Evolutionary conservation across 1,284 basidiomycete species (phyloP).

Genomic region (Omphalotus olearius): DNA sequence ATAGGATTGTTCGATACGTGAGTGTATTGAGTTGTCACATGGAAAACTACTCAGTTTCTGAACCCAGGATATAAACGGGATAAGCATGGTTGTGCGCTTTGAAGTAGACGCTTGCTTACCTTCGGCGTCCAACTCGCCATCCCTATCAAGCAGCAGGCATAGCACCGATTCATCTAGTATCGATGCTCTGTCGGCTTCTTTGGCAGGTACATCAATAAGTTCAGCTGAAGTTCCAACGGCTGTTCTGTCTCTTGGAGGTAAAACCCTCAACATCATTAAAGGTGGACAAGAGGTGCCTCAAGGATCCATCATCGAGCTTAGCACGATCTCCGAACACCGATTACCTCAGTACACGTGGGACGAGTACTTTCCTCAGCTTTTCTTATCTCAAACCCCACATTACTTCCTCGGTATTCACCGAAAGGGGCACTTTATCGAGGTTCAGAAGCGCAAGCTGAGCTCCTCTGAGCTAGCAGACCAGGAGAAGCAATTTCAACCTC

Average conservation of each 20-base stretch:
- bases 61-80: conserved; percentile 38
- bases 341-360: conserved; percentile 36
- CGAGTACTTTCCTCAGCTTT: conserved; percentile 47
- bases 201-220: conserved; percentile 17
- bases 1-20: conserved; percentile 50
- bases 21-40: conserved; percentile 15
- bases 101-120: conserved; percentile 45
- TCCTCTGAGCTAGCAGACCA: conserved; percentile 27
- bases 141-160: not conserved
- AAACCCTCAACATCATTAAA: conserved; percentile 29
- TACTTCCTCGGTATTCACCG: conserved; percentile 46
- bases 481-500: conserved; percentile 27
- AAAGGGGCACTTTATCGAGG: conserved; percentile 38
- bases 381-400: conserved; percentile 51
- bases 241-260: not conserved
- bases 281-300: conserved; percentile 38
- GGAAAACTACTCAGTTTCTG: not conserved
- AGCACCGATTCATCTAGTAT: conserved; percentile 14
- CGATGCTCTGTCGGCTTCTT: conserved; percentile 32
- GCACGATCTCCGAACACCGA: conserved; percentile 34
- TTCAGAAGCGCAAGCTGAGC: conserved; percentile 36
- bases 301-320: conserved; percentile 42
- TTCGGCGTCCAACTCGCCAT: conserved; percentile 2
- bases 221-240: not conserved
- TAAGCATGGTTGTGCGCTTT: conserved; percentile 48